phyloP scores from a whole-genome alignment of 1,139 yeast genomes.

The Lodderomyces pseudojiufengensis region DNA sequence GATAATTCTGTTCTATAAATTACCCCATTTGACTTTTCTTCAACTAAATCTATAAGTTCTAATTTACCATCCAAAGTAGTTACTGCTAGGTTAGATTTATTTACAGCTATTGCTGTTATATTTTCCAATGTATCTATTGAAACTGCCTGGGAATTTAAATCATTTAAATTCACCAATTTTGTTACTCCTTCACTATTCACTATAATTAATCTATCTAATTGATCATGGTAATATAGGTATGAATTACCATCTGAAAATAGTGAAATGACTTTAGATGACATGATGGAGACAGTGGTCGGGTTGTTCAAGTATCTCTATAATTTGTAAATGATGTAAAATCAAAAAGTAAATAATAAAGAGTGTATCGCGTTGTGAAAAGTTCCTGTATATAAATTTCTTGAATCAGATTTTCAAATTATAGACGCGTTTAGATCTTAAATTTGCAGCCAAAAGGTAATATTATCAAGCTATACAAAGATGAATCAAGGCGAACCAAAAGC shows the following conservation, averaged over 20 bases:
- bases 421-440: too few relatives aligned
- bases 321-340: too few relatives aligned
- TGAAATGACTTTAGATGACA: slow-evolving; percentile 19
- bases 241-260: slow-evolving; percentile 50
- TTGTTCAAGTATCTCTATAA: too few relatives aligned
- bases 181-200: slow-evolving; percentile 51
- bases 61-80: slow-evolving; percentile 36
- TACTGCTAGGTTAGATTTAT: slow-evolving; percentile 23
- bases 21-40: slow-evolving; percentile 20
- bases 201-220: slow-evolving; percentile 38
- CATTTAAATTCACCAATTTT: slow-evolving; percentile 44
- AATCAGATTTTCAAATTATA: too few relatives aligned
- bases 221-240: slow-evolving; percentile 32
- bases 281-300: slow-evolving; percentile 1
- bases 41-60: slow-evolving; percentile 25
- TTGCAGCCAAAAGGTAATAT: too few relatives aligned
- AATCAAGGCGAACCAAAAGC: too few relatives aligned
- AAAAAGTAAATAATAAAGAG: too few relatives aligned
- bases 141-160: slow-evolving; percentile 52
- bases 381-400: too few relatives aligned
- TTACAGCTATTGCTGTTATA: slow-evolving; percentile 29
- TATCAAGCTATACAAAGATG: too few relatives aligned
- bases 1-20: slow-evolving; percentile 55
- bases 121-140: slow-evolving; percentile 50
- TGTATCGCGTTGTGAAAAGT: too few relatives aligned